Conservation (phyloP, 768 basidiomycete species). For the Jaapia argillacea region DNA sequence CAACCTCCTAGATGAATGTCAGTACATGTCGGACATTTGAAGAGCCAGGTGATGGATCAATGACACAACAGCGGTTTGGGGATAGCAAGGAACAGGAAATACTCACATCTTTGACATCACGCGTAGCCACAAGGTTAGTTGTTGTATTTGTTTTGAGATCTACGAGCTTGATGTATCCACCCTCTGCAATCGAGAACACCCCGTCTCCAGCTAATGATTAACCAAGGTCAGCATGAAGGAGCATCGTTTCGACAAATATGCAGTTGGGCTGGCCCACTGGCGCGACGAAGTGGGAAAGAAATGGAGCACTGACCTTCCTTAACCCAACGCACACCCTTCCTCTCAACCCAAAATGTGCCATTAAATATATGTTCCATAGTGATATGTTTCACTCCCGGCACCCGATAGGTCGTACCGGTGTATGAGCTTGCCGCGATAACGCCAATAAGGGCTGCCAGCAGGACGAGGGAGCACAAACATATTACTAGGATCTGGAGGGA, state of each 20-base stretch:
- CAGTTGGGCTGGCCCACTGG: too few relatives aligned
- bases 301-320: conserved; percentile 63
- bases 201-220: conserved; percentile 76
- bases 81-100: background rate
- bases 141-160: conserved; percentile 73
- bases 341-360: conserved; percentile 61
- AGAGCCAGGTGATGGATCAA: background rate
- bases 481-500: conserved; percentile 56
- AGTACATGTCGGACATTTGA: background rate
- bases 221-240: background rate
- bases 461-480: conserved; percentile 47
- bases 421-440: conserved; percentile 71
- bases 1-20: conserved; percentile 36
- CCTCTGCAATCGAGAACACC: conserved; percentile 60
- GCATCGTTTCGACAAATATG: too few relatives aligned
- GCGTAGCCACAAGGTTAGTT: conserved; percentile 41
- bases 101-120: conserved; percentile 59
- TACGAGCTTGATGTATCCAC: conserved; percentile 65
- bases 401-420: conserved; percentile 39
- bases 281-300: background rate
- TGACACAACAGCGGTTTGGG: background rate
- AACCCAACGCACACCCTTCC: conserved; percentile 67
- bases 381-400: conserved; percentile 51
- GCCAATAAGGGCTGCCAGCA: conserved; percentile 60
- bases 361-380: conserved; percentile 91